Percentiles rank a stretch among this genome's conserved stretches.
Evolutionary conservation across 257 asterid genomes (phyloP).

Genomic region (Petunia axillaris): DNA sequence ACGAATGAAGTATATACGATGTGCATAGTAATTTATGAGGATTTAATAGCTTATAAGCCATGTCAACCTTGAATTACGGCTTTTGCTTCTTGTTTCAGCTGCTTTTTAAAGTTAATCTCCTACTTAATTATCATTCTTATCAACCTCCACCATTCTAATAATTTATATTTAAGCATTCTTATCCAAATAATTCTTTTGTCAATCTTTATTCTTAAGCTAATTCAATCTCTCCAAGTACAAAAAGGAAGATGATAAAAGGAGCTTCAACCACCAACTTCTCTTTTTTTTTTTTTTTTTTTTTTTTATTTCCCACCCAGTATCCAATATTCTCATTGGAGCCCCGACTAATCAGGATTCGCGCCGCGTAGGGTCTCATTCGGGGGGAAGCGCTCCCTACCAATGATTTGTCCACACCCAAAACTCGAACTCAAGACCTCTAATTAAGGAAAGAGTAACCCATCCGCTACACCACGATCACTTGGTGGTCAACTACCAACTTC

Average conservation of each 20-base stretch:
- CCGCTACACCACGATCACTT: too few relatives aligned
- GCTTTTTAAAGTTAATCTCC: background rate
- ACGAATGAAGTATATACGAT: background rate
- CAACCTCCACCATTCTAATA: background rate
- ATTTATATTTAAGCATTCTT: background rate
- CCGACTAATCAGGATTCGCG: too few relatives aligned
- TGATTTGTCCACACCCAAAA: too few relatives aligned
- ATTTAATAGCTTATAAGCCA: constrained; percentile 6
- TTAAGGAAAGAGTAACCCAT: too few relatives aligned
- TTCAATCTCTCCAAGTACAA: background rate
- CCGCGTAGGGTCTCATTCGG: too few relatives aligned
- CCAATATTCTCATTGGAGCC: too few relatives aligned
- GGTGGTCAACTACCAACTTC: too few relatives aligned
- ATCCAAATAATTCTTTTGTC: background rate
- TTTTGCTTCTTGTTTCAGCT: background rate
- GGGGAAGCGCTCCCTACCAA: too few relatives aligned
- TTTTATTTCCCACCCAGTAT: too few relatives aligned
- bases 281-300: too few relatives aligned
- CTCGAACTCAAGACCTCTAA: too few relatives aligned
- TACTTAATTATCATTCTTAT: background rate
- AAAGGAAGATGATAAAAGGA: constrained; percentile 10
- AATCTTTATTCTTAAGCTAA: background rate
- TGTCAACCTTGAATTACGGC: background rate
- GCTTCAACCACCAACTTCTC: background rate
- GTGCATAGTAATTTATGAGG: background rate